phyloP scores from a whole-genome alignment of 31 red algal genomes.

The Odonthalia washingtoniensis region DNA sequence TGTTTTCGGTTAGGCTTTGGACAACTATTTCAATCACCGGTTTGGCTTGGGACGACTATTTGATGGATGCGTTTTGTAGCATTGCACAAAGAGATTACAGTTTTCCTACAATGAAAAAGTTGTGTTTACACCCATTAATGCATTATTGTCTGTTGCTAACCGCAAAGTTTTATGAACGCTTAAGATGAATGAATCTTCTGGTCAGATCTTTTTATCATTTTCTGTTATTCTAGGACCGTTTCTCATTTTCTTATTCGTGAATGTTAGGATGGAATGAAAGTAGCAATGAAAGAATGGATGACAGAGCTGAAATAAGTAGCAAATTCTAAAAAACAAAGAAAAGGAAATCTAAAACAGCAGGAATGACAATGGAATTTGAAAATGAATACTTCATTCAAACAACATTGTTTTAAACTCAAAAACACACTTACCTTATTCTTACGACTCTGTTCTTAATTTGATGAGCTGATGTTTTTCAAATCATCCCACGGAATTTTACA shows the following conservation, averaged over 20 bases:
- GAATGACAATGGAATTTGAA: conserved; percentile 74
- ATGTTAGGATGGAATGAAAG: conserved; percentile 58
- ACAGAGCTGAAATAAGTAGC: conserved; percentile 68
- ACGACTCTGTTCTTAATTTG: too few species aligned
- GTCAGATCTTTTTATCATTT: conserved; percentile 69
- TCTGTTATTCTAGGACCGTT: conserved; percentile 73
- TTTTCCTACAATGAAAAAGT: conserved; percentile 71
- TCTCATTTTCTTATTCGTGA: conserved; percentile 67
- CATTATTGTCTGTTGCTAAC: conserved; percentile 39
- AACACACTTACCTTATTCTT: too few species aligned
- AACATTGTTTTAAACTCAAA: too few species aligned
- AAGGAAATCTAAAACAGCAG: conserved; percentile 52
- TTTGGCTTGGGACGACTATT: conserved; percentile 46
- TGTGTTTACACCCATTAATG: conserved; percentile 73
- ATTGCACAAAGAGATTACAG: conserved; percentile 45
- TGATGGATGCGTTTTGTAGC: conserved; percentile 72
- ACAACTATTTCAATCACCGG: conserved; percentile 63
- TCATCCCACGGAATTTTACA: too few species aligned
- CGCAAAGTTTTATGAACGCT: conserved; percentile 34
- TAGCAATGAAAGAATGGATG: conserved; percentile 76
- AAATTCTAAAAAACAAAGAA: conserved; percentile 68
- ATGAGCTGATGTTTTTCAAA: too few species aligned
- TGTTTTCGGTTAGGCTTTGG: too few species aligned
- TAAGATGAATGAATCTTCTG: conserved; percentile 74
- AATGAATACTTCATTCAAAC: conserved; percentile 74